Conservation (phyloP, 2,329 filamentous ascomycete genomes). For the Fusarium fracticaudum region DNA sequence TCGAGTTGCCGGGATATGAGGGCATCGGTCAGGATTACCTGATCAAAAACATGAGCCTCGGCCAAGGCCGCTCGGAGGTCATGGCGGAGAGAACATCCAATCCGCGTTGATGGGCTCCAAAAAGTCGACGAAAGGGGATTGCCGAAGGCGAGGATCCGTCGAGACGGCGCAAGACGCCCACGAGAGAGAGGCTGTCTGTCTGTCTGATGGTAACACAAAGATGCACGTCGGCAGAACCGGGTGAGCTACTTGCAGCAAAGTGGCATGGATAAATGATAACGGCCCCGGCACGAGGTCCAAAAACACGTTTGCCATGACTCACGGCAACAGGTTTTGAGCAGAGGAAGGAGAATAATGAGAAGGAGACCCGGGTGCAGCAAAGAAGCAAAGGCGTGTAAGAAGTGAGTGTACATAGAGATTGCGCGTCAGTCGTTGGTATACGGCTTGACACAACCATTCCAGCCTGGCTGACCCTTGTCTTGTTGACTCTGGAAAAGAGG, state of each 20-base stretch:
- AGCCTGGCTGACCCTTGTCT: not conserved
- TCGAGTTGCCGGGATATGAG: constrained; percentile 31
- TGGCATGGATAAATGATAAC: constrained; percentile 21
- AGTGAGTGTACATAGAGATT: not conserved
- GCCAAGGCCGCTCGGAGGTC: constrained; percentile 20
- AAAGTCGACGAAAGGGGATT: constrained; percentile 26
- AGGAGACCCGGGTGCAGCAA: not conserved
- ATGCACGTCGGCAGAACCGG: constrained; percentile 33
- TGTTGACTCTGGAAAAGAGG: not conserved
- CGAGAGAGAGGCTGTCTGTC: constrained; percentile 28
- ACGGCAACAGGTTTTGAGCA: constrained; percentile 1
- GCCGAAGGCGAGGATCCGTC: constrained; percentile 31
- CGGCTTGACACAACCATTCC: constrained; percentile 13
- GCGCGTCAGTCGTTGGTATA: not conserved
- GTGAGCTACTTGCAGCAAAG: constrained; percentile 23
- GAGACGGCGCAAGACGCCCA: constrained; percentile 24
- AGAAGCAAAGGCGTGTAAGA: not conserved
- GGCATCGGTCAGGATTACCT: constrained; percentile 29
- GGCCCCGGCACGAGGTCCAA: constrained; percentile 12
- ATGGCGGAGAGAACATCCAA: constrained; percentile 9
- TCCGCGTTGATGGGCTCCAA: constrained; percentile 4
- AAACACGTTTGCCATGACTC: constrained; percentile 15
- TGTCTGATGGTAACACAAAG: constrained; percentile 39
- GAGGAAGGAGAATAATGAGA: not conserved
- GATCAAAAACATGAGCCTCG: constrained; percentile 27